These are phyloP conservation scores for Plantago rigida DNA, from an alignment of 305 asterid species.

Conservation along the genomic window DNA sequence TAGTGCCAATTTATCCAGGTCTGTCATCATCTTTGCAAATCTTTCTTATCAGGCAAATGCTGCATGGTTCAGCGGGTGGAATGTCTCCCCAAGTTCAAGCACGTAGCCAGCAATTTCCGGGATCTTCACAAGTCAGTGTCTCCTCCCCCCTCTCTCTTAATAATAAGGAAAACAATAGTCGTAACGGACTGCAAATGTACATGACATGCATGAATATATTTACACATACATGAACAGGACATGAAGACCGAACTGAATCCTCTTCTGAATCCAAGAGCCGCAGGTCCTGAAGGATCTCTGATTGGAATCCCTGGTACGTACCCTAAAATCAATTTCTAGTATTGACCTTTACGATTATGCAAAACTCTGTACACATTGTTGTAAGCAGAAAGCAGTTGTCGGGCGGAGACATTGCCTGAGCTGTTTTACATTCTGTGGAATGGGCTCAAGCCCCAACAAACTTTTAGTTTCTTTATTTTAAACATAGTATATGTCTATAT, in stretches of 20 bases:
- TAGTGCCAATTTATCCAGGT: neutral
- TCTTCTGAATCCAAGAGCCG: constrained; percentile 64
- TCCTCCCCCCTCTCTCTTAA: constrained; percentile 8
- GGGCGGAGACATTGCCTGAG: too few species aligned
- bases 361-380: constrained; percentile 6
- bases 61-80: constrained; percentile 78
- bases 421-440: too few species aligned
- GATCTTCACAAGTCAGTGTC: constrained; percentile 69
- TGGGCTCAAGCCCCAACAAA: too few species aligned
- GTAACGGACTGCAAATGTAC: constrained; percentile 11
- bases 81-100: constrained; percentile 91
- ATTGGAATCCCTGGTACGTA: constrained; percentile 79
- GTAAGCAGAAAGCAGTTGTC: constrained; percentile 7
- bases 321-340: constrained; percentile 2
- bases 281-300: constrained; percentile 80
- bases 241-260: constrained; percentile 83
- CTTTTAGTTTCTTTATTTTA: neutral
- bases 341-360: constrained; percentile 6
- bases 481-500: neutral
- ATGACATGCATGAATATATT: too few species aligned
- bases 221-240: constrained; percentile 43
- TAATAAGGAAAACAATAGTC: neutral
- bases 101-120: constrained; percentile 88
- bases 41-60: constrained; percentile 56
- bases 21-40: constrained; percentile 22